Evolutionary conservation across 179 eudicot genomes (phyloP), one percentile per base, ranked within the genome.

Genomic region (Silene coronaria): DNA sequence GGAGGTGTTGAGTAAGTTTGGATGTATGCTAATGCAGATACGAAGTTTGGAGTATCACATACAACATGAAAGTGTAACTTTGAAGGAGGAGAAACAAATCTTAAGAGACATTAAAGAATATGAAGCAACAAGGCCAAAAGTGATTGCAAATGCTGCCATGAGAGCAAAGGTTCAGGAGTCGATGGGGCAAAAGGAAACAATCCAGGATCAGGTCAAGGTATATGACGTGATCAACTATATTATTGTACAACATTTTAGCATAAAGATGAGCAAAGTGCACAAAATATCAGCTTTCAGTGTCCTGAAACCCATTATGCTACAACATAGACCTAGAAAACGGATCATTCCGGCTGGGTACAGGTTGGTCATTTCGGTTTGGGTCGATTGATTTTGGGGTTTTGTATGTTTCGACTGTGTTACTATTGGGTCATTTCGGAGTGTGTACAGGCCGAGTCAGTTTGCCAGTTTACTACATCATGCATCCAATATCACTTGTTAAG

Each of bases 201-300:
- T 92, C 62, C 93, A 90, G 80, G 97, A 87, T 83, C 97, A 95
- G 78, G 95, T 95, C 77, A 95, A 95, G 83, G 99, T 95, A 91
- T 55, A 22, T 67, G 30, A 42, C 67, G 16, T 53, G 36, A 59
- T 51, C 19, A 16, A 51, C 12, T 42, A 12, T 51, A 51, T 17
- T 14, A 17, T 16, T 51, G n/a, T 48, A 48, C 14, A 11, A 48
- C 42, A 0, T 34, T 34, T 34, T 34, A 34, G 42, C 42, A 34
- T 34, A 34, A 34, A 34, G 42, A 34, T 34, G 42, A 34, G 42
- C 42, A 34, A 34, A 28, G 32, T 28, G 32, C 42, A 6, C 42
- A 34, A 34, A 34, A 34, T 34, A 6, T 34, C 42, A 34, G 42
- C 42, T 34, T 34, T 34, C 42, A 34, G 42, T 38, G 45, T 9